Evolutionary conservation across 2,329 filamentous ascomycete genomes (phyloP), one percentile per base, ranked within the genome.

Genomic region (Monosporascus sp.): DNA sequence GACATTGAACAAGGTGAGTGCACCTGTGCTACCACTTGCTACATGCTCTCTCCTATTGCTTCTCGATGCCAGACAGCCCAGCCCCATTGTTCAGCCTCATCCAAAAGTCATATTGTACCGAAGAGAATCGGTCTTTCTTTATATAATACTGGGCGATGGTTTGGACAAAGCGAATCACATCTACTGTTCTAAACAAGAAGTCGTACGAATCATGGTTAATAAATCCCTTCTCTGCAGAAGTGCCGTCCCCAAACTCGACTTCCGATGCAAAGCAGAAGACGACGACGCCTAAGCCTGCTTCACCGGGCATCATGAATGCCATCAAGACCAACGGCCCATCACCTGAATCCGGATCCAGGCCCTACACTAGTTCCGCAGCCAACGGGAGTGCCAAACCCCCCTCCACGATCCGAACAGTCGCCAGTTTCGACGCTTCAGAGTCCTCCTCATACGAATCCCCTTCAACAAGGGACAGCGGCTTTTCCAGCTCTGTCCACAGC

Each of bases 401-500:
- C 51, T 72, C 73, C 60, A 82, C 80, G 31, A 84, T 84, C 56
- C 79, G 81, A 56, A 76, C 79, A 51, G 81, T 84, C 38, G 72
- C 74, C 39, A 82, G 78, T 69, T 76, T 78, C 64, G 80, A 83
- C 64, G 74, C 70, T 42, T 72, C 72, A 25, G 71, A 74, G 52
- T 65, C 60, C 14, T 71, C 71, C 44, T 71, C 69, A 17, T 66
- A 68, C 49, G 68, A 69, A 41, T 68, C 70, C 17, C 67, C 66
- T 6, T 73, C 72, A 31, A 59, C 69, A 24, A 74, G 72, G 55
- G 75, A 75, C 59, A 82, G 79, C 53, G 72, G 70, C 55, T 78
- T 83, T 58, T 81, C 80, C 41, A 81, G 79, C 69, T 82, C 79
- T 45, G 68, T 78, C 41, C 77, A 79, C 62, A 83, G 81, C 67